Base-by-base conservation (phyloP, 129 eudicot genomes). In the Chrysanthemum makinoi region DNA sequence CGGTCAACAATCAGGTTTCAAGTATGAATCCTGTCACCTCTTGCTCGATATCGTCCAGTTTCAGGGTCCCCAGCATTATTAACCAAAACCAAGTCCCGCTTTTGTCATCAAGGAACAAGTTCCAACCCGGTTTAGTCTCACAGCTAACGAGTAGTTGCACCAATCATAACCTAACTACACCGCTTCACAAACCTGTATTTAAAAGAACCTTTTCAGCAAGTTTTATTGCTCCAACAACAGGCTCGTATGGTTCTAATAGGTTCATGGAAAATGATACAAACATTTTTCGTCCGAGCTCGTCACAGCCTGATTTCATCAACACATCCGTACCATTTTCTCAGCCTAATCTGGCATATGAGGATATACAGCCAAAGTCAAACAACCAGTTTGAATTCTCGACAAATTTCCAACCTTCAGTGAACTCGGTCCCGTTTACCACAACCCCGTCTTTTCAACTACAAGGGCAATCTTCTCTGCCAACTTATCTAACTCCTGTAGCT, bases 81-180 rank as follows among this genome's bases (percentile, higher is more conserved):
- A 79, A 65, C 72, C 88, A 70, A 59, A 67, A 73, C 54, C 84
- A 80, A 75, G 62, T 35, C 73, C 75, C 76, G 46, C 16, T 54
- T 67, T 49, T 65, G 73, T 61, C 12, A 22, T 48, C 68, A 14
- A 81, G 83, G 60, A 83, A 75, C 77, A 85, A 69, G 49, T 78
- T 71, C 75, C 89, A 78, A 47, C 72, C 81, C 1, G 64, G 72
- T 74, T 55, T 79, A 68, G 81, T 72, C 56, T 75, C 84, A 2
- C 83, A 65, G 56, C 91, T 68, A 70, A 48, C 82, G 44, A 65
- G 62, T 62, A 71, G 75, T 56, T 82, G 69, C 69, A 44, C 46
- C 59, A 57, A 62, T 63, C 70, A 74, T 64, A 80, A 77, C 65
- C 69, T 69, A 50, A 78, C 62, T 2, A 73, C 76, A 59, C 80